Evolutionary conservation across 768 basidiomycete genomes (phyloP).

Genomic region (Lentinula guzmanii): DNA sequence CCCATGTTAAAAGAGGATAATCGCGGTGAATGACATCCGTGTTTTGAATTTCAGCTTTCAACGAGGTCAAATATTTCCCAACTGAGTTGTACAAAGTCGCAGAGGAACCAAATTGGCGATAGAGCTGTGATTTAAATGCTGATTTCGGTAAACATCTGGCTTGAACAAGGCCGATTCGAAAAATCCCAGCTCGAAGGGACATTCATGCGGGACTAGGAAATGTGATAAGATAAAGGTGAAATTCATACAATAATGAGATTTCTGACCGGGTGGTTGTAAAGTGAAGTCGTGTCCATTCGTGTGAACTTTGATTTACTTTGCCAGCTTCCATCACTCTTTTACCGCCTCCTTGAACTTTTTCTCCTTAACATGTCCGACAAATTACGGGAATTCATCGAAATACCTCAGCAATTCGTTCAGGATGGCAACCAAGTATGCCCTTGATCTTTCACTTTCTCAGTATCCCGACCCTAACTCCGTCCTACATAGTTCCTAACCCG

Average conservation of each 20-base stretch:
- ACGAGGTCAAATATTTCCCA: not conserved
- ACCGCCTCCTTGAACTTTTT: slow-evolving; percentile 13
- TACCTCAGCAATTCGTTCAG: slow-evolving; percentile 86
- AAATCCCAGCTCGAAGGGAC: slow-evolving; percentile 43
- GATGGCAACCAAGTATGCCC: slow-evolving; percentile 85
- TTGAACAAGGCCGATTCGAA: slow-evolving; percentile 26
- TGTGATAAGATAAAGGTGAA: slow-evolving; percentile 9
- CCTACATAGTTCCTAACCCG: slow-evolving; percentile 79
- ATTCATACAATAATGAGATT: not conserved
- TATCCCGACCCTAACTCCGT: slow-evolving; percentile 6
- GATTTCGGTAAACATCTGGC: slow-evolving; percentile 6
- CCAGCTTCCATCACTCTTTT: slow-evolving; percentile 23
- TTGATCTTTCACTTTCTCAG: not conserved
- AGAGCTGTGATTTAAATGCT: not conserved
- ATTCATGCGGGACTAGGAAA: slow-evolving; percentile 48
- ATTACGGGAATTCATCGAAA: slow-evolving; percentile 82
- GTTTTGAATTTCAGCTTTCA: not conserved
- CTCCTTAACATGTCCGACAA: slow-evolving; percentile 76
- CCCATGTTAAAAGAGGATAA: slow-evolving; percentile 4
- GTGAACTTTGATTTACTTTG: slow-evolving; percentile 12
- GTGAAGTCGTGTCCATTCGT: not conserved
- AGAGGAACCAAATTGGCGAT: not conserved
- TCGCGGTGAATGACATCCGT: slow-evolving; percentile 3
- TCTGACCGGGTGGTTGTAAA: slow-evolving; percentile 2
- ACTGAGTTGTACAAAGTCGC: not conserved